phyloP scores from a whole-genome alignment of 1,284 basidiomycete genomes.

The Moesziomyces antarcticus region DNA sequence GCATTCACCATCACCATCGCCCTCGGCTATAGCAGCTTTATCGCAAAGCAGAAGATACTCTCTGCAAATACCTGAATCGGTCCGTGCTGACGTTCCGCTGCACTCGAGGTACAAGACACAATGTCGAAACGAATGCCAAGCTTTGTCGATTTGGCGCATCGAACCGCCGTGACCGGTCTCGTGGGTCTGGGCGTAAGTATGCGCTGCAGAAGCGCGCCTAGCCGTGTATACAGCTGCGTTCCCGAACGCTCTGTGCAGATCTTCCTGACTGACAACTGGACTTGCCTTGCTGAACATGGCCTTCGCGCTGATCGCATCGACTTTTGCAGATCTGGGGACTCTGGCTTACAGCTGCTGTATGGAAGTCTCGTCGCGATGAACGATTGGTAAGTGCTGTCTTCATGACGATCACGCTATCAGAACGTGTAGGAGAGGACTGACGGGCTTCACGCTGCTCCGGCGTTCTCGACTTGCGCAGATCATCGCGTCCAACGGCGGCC shows the following conservation, averaged over 20 bases:
- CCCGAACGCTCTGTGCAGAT: not conserved
- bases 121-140: constrained; percentile 49
- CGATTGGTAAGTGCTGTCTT: constrained; percentile 42
- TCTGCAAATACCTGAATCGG: not conserved
- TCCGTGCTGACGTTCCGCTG: no score
- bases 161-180: constrained; percentile 55
- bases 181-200: constrained; percentile 59
- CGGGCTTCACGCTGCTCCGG: not conserved
- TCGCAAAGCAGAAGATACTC: not conserved
- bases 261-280: not conserved
- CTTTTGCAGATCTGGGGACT: constrained; percentile 55
- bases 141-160: constrained; percentile 55
- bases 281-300: not conserved
- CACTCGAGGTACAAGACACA: constrained; percentile 1
- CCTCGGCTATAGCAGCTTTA: not conserved
- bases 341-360: constrained; percentile 63
- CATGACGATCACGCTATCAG: not conserved
- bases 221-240: not conserved
- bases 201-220: not conserved
- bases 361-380: constrained; percentile 61
- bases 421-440: not conserved
- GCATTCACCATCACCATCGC: no score
- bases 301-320: not conserved
- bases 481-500: constrained; percentile 31
- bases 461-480: constrained; percentile 6